A percentile compares a stretch with the other conserved stretches of the same genome.
Evolutionary conservation across 2,329 filamentous ascomycete species (phyloP).

Genomic region (Periglandula ipomoeae): DNA sequence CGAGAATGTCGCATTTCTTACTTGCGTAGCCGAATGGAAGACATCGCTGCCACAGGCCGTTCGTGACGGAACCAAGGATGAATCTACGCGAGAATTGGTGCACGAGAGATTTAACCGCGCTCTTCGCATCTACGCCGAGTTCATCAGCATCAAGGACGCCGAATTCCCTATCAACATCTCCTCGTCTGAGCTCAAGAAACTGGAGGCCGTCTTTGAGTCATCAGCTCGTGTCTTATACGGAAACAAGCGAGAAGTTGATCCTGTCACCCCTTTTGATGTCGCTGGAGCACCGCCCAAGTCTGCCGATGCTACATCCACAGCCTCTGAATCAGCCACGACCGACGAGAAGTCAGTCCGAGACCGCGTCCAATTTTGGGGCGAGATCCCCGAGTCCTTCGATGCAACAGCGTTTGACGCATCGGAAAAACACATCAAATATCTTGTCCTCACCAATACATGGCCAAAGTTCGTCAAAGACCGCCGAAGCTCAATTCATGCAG

Average conservation of each 20-base stretch:
- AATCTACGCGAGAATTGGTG: constrained; percentile 20
- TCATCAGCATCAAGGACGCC: constrained; percentile 49
- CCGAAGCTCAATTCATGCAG: constrained; percentile 15
- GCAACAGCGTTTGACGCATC: constrained; percentile 48
- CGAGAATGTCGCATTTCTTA: constrained; percentile 62
- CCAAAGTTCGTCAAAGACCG: constrained; percentile 42
- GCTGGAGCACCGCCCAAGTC: not conserved
- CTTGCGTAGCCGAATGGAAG: constrained; percentile 48
- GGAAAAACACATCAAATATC: constrained; percentile 52
- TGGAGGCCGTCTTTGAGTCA: constrained; percentile 47
- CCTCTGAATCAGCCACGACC: not conserved
- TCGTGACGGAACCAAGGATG: constrained; percentile 12
- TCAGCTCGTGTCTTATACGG: constrained; percentile 35
- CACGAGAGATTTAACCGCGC: constrained; percentile 47
- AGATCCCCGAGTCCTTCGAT: constrained; percentile 39
- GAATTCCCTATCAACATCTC: constrained; percentile 59
- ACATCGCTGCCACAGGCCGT: constrained; percentile 18
- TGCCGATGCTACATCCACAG: not conserved
- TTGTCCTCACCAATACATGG: constrained; percentile 63
- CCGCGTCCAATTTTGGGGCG: constrained; percentile 25
- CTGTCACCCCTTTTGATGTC: constrained; percentile 28
- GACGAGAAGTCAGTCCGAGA: constrained; percentile 2
- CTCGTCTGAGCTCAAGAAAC: constrained; percentile 37
- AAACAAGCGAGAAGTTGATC: constrained; percentile 24
- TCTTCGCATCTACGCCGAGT: constrained; percentile 51